phyloP scores from a whole-genome alignment of 148 eudicot genomes.

The Arbutus unedo region DNA sequence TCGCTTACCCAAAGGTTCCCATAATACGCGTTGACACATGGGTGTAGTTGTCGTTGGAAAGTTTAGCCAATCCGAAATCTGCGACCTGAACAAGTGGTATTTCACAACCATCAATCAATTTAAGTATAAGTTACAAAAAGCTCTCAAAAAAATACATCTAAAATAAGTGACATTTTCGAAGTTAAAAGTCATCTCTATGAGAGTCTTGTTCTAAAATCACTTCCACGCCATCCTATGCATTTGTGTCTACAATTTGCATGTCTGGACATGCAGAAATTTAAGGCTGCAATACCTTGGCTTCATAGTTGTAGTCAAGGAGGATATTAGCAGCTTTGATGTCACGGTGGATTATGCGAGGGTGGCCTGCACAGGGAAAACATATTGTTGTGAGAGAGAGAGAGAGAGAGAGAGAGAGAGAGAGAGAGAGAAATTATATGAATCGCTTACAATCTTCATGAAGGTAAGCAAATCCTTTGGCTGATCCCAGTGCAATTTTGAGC shows the following conservation, averaged over 20 bases:
- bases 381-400: not conserved
- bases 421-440: not conserved
- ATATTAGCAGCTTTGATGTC: conserved; percentile 84
- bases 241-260: not conserved
- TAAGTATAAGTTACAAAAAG: not conserved
- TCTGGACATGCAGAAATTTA: not conserved
- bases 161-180: not conserved
- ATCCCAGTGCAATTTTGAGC: conserved; percentile 56
- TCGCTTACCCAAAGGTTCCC: conserved; percentile 88
- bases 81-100: conserved; percentile 52
- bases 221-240: not conserved
- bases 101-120: not conserved
- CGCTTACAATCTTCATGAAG: conserved; percentile 69
- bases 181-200: not conserved
- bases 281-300: conserved; percentile 59
- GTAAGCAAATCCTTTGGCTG: conserved; percentile 65
- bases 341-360: conserved; percentile 76
- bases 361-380: conserved; percentile 36
- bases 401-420: not conserved
- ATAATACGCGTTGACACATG: conserved; percentile 91
- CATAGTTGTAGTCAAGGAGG: conserved; percentile 51
- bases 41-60: conserved; percentile 60
- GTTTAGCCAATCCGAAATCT: conserved; percentile 88
- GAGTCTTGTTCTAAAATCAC: not conserved
- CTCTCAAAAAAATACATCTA: no score